Evolutionary conservation across 768 basidiomycete genomes (phyloP).

Genomic region (Termitomyces sp.): DNA sequence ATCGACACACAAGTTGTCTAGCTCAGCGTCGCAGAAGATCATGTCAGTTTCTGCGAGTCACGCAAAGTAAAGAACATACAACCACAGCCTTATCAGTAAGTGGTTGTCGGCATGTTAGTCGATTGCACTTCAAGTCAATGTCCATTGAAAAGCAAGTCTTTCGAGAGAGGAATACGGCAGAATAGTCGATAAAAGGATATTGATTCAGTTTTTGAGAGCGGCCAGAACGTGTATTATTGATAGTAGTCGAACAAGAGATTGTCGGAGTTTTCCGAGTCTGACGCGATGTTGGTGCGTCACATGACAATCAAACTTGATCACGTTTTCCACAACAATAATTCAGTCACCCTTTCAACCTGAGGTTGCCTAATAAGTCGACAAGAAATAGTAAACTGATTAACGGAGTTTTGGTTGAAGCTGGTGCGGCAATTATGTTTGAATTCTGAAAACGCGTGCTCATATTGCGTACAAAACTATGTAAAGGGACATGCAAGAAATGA

Average conservation of each 20-base stretch:
- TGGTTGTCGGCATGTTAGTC: constrained; percentile 66
- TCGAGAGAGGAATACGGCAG: too few species aligned
- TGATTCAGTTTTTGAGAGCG: not conserved
- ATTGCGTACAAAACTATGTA: constrained; percentile 4
- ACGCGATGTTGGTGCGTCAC: not conserved
- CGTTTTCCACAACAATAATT: not conserved
- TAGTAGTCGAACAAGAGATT: too few species aligned
- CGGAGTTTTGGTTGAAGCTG: not conserved
- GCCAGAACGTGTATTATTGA: too few species aligned
- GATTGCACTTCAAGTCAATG: constrained; percentile 73
- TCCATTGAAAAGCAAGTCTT: constrained; percentile 46
- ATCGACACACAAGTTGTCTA: constrained; percentile 23
- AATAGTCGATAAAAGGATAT: too few species aligned
- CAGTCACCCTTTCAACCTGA: too few species aligned
- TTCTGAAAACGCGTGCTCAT: not conserved
- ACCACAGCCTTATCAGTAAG: constrained; percentile 82
- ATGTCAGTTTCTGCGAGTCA: not conserved
- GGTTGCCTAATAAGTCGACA: too few species aligned
- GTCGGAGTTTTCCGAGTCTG: not conserved
- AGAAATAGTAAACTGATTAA: too few species aligned
- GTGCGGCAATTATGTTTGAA: not conserved
- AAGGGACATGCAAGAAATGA: constrained; percentile 3
- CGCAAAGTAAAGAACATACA: constrained; percentile 41
- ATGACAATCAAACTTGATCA: not conserved
- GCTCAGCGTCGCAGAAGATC: not conserved